Percentiles rank a stretch among this genome's conserved stretches.
phyloP scores from a whole-genome alignment of 1,284 basidiomycete genomes.

The Ustilago curta region DNA sequence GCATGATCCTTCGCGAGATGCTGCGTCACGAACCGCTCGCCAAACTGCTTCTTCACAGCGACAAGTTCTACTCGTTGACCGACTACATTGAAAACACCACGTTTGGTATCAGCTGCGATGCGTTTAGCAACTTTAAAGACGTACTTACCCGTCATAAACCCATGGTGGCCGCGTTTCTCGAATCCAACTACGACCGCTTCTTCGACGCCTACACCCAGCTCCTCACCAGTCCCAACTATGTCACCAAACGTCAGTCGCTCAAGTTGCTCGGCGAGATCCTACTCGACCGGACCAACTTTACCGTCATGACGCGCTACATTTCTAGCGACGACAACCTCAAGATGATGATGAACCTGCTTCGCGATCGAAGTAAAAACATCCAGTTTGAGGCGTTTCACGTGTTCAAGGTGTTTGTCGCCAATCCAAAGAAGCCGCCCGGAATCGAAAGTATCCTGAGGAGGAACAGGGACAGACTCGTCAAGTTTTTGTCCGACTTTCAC shows the following conservation, averaged over 20 bases:
- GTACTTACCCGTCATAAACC: constrained; percentile 88
- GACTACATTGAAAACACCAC: constrained; percentile 97
- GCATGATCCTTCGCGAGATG: constrained; percentile 98
- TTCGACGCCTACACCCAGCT: constrained; percentile 93
- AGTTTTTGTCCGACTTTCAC: constrained; percentile 92
- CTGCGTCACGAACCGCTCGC: constrained; percentile 89
- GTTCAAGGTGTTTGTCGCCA: constrained; percentile 99
- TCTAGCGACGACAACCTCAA: constrained; percentile 86
- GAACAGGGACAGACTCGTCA: constrained; percentile 92
- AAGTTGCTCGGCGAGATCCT: constrained; percentile 98
- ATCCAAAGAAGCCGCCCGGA: constrained; percentile 96
- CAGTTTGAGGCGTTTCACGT: constrained; percentile 99
- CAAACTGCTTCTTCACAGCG: constrained; percentile 89
- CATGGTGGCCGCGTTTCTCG: constrained; percentile 95
- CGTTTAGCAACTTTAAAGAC: constrained; percentile 89
- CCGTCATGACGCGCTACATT: constrained; percentile 98
- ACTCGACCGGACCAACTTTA: constrained; percentile 96
- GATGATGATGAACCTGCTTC: constrained; percentile 99
- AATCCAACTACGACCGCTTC: constrained; percentile 97
- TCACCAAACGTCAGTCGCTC: constrained; percentile 98
- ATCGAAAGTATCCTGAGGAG: constrained; percentile 90
- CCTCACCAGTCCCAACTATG: constrained; percentile 93
- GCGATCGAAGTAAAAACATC: constrained; percentile 98
- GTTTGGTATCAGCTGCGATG: constrained; percentile 97
- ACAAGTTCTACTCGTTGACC: constrained; percentile 92